Evolutionary conservation across 1,284 basidiomycete species (phyloP).

Genomic region (Phlebopus sp.): DNA sequence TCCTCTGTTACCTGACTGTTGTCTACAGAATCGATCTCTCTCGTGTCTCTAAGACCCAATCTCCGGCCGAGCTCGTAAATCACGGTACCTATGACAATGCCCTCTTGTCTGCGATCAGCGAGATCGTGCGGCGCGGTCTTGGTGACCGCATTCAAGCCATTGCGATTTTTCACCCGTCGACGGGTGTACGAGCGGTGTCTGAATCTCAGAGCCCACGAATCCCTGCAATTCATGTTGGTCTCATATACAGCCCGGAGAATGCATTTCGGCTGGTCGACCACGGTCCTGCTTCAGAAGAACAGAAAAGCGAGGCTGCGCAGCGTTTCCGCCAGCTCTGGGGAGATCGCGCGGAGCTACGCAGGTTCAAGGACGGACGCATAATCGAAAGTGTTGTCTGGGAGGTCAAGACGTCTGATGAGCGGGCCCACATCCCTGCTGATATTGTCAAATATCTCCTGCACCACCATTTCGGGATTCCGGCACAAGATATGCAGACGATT

Average conservation of each 20-base stretch:
- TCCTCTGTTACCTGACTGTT: slow-evolving; percentile 6
- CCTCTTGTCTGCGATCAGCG: slow-evolving; percentile 52
- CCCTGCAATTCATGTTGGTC: slow-evolving; percentile 61
- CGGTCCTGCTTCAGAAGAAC: slow-evolving; percentile 74
- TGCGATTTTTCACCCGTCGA: slow-evolving; percentile 53
- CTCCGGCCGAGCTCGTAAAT: slow-evolving; percentile 53
- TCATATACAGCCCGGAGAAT: slow-evolving; percentile 68
- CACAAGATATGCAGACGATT: slow-evolving; percentile 51
- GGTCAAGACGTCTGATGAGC: slow-evolving; percentile 70
- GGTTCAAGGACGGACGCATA: slow-evolving; percentile 96
- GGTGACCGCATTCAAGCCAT: slow-evolving; percentile 64
- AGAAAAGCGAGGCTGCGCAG: slow-evolving; percentile 47
- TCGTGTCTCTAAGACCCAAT: slow-evolving; percentile 45
- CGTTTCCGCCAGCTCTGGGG: slow-evolving; percentile 91
- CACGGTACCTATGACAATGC: slow-evolving; percentile 57
- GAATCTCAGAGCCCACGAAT: slow-evolving; percentile 50
- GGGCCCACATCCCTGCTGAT: slow-evolving; percentile 72
- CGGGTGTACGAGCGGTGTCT: slow-evolving; percentile 45
- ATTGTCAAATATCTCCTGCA: slow-evolving; percentile 76
- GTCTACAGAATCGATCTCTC: slow-evolving; percentile 59
- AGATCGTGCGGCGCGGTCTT: slow-evolving; percentile 63
- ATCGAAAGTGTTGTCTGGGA: slow-evolving; percentile 95
- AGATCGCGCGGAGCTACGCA: slow-evolving; percentile 86
- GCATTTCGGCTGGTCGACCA: slow-evolving; percentile 86
- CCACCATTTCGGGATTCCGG: slow-evolving; percentile 69